Conservation (phyloP, 108 stramenopile genomes). For the Seminavis robusta region DNA sequence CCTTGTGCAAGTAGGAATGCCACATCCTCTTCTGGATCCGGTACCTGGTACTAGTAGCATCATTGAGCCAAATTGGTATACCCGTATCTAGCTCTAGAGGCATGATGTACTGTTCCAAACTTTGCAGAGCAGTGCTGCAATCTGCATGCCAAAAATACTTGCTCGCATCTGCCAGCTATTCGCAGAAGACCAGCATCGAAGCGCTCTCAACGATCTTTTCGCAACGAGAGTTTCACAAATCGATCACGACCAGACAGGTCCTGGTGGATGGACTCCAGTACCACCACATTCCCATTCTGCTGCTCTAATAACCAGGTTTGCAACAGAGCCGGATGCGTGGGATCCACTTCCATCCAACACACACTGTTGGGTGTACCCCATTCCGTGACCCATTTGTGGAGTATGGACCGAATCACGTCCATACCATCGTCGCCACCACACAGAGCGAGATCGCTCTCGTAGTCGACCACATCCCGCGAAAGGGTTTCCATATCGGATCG, state of each 20-base stretch:
- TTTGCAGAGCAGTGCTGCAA: too few relatives aligned
- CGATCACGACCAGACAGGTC: slow-evolving; percentile 77
- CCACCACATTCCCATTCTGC: slow-evolving; percentile 1
- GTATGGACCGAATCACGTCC: slow-evolving; percentile 80
- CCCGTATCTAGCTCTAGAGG: too few relatives aligned
- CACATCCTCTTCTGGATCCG: too few relatives aligned
- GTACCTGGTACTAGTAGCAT: too few relatives aligned
- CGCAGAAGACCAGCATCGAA: too few relatives aligned
- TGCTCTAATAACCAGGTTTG: slow-evolving; percentile 18
- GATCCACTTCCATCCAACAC: slow-evolving; percentile 91
- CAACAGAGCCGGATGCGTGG: slow-evolving; percentile 65
- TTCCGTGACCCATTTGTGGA: slow-evolving; percentile 49
- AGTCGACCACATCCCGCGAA: slow-evolving; percentile 58
- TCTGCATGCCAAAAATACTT: too few relatives aligned
- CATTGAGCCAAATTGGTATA: too few relatives aligned
- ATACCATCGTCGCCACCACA: slow-evolving; percentile 91
- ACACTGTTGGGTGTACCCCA: slow-evolving; percentile 38
- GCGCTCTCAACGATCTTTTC: too few relatives aligned
- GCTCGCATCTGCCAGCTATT: too few relatives aligned
- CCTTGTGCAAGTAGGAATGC: too few relatives aligned
- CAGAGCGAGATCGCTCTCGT: slow-evolving; percentile 79
- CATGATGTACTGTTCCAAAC: too few relatives aligned
- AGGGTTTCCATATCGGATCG: slow-evolving; percentile 63
- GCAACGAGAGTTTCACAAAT: slow-evolving; percentile 77
- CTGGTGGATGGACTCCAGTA: slow-evolving; percentile 23